A percentile compares a stretch with the other conserved stretches of the same genome.
These are phyloP conservation scores for Cyclanthera cordifolia DNA, from an alignment of 306 rosid species.

Conservation along the genomic window DNA sequence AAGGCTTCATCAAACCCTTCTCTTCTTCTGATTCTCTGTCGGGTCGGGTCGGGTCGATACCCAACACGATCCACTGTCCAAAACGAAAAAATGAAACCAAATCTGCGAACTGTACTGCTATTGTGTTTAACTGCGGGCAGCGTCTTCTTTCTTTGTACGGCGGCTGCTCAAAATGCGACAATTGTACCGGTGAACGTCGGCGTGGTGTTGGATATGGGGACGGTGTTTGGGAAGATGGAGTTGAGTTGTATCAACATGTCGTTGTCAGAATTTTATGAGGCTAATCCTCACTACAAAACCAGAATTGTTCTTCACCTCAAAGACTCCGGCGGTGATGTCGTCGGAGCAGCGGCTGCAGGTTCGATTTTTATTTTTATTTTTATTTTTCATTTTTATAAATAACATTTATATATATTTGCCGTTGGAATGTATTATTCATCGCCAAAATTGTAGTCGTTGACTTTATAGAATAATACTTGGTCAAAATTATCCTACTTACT, in stretches of 20 bases:
- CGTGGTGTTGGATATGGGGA: constrained; percentile 14
- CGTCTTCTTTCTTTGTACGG: not conserved
- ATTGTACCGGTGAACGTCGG: constrained; percentile 18
- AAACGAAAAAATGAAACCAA: not conserved
- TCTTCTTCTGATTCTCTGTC: not conserved
- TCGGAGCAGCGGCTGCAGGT: constrained; percentile 9
- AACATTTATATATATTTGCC: too few species aligned
- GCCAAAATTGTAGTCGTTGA: too few species aligned
- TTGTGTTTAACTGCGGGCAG: not conserved
- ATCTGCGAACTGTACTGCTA: too few species aligned
- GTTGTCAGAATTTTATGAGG: constrained; percentile 21
- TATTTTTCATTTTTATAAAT: not conserved
- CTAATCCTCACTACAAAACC: constrained; percentile 12
- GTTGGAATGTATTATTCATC: too few species aligned
- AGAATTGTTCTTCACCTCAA: constrained; percentile 19
- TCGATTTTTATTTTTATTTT: not conserved
- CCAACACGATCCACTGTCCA: not conserved
- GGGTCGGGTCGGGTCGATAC: not conserved
- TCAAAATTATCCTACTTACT: too few species aligned
- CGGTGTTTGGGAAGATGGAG: constrained; percentile 17
- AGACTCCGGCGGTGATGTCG: constrained; percentile 2
- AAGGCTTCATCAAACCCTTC: not conserved
- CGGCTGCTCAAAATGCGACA: constrained; percentile 2
- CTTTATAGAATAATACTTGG: too few species aligned
- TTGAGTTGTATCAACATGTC: constrained; percentile 31